A percentile compares a stretch with the other conserved stretches of the same genome.
These are phyloP conservation scores for Malus sieversii DNA, from an alignment of 306 rosid genomes.

Conservation along the genomic window DNA sequence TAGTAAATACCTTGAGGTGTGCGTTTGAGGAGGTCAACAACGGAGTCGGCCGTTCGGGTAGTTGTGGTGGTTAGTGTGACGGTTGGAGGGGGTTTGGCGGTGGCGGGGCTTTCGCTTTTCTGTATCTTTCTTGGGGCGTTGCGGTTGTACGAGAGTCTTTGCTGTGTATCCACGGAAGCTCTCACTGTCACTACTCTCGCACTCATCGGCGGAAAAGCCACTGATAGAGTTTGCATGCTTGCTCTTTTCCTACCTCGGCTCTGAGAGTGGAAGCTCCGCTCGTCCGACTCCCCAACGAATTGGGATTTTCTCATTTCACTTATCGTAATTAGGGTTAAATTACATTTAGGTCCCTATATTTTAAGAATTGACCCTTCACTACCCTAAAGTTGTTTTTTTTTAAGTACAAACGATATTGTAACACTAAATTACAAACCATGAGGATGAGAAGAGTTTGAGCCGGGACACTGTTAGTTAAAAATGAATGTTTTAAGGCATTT, in stretches of 20 bases:
- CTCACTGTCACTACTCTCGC: slow-evolving; percentile 16
- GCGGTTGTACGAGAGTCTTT: slow-evolving; percentile 63
- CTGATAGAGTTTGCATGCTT: slow-evolving; percentile 31
- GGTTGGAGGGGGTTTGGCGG: slow-evolving; percentile 22
- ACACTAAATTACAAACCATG: too few relatives aligned
- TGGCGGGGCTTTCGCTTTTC: slow-evolving; percentile 22
- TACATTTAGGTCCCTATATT: neutral
- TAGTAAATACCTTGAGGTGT: slow-evolving; percentile 29
- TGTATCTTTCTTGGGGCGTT: slow-evolving; percentile 66
- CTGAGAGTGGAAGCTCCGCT: neutral
- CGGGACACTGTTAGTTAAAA: too few relatives aligned
- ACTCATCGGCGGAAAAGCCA: slow-evolving; percentile 6
- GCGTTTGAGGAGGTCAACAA: slow-evolving; percentile 64
- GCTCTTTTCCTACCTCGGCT: neutral
- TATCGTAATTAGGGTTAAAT: neutral
- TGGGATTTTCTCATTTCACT: neutral
- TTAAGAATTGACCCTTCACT: too few relatives aligned
- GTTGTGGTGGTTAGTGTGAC: slow-evolving; percentile 27
- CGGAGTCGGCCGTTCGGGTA: slow-evolving; percentile 17
- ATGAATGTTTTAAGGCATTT: too few relatives aligned
- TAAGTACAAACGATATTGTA: too few relatives aligned
- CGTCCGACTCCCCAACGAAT: neutral
- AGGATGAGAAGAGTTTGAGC: too few relatives aligned
- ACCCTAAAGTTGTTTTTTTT: too few relatives aligned
- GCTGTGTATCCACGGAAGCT: slow-evolving; percentile 76